Percentiles rank a stretch among this genome's conserved stretches.
Evolutionary conservation across 2,329 filamentous ascomycete species (phyloP).

Genomic region (Nannizziopsis barbatae): DNA sequence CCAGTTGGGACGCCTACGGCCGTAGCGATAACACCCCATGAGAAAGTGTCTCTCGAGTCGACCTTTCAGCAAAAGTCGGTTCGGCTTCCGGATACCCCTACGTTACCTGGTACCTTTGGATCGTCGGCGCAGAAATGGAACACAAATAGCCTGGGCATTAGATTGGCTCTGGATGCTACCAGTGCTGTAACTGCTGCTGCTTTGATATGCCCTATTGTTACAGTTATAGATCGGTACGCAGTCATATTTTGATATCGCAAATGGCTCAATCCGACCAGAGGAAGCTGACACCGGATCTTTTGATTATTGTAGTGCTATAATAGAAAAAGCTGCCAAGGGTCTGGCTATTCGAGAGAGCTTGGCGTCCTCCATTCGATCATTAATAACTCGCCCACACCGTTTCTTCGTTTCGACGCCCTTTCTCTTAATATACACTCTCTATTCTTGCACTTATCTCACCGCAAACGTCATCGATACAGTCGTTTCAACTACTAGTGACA

Average conservation of each 20-base stretch:
- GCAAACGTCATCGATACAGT: constrained; percentile 80
- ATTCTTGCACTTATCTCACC: constrained; percentile 79
- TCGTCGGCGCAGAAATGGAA: constrained; percentile 48
- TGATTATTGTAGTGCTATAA: constrained; percentile 33
- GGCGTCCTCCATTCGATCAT: constrained; percentile 29
- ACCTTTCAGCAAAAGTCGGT: constrained; percentile 5
- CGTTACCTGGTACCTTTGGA: neutral
- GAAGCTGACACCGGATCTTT: neutral
- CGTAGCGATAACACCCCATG: neutral
- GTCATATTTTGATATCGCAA: neutral
- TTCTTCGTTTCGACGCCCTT: constrained; percentile 41
- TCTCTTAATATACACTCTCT: constrained; percentile 49
- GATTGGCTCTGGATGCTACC: constrained; percentile 56
- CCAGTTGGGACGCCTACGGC: neutral
- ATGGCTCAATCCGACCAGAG: neutral
- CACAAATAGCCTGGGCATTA: constrained; percentile 56
- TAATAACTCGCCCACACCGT: constrained; percentile 31
- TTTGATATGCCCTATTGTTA: constrained; percentile 72
- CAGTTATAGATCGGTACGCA: constrained; percentile 70
- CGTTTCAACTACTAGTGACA: constrained; percentile 51
- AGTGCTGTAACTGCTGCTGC: constrained; percentile 61
- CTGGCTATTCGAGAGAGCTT: constrained; percentile 34
- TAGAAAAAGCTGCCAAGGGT: constrained; percentile 40
- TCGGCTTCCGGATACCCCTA: constrained; percentile 7
- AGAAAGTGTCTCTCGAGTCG: constrained; percentile 8